Evolutionary conservation across 345 rosid species (phyloP), one percentile per base, ranked within the genome.

Genomic region (Trapa bicornis): DNA sequence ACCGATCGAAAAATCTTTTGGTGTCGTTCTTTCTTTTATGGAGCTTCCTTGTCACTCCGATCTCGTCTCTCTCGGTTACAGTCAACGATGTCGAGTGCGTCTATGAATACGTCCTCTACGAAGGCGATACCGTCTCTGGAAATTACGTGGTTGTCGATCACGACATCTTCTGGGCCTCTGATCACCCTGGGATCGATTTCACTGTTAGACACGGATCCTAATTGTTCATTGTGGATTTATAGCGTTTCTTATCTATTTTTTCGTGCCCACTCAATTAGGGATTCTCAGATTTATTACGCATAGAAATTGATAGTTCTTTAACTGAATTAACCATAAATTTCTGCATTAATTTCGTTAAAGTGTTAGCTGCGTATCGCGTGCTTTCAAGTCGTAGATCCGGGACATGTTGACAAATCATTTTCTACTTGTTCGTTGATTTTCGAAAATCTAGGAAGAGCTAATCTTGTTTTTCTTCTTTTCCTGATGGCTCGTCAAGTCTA

Each of bases 141-240:
- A 91, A 89, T 82, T 94, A 87, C 85, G 99, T 94, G 10, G 99
- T 94, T 62, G 99, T 91, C 60, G 99, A 94, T 70, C 97, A 94
- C 73, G 99, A 91, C 71, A 91, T 94, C 78, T 94, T 91, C 89
- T 94, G 97, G 99, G 74, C 84, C 75, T 82, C 96, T n/a, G 99
- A 94, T 82, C 99, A 94, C 76, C 96, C 96, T 50, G 99, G 97
- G 71, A 85, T 91, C 76, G 99, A 94, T 84, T 85, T 94, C 72
- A 82, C 73, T 32, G 99, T 94, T 50, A 81, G 80, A 2, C 38
- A 54, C 52, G 7, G 37, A 32, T 13, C 36, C 37, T 47, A 2
- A 10, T 6, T 32, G 12, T 11, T 64, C 9, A 64, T 64, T 64
- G 33, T 29, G 22, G 56, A n/a, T 32, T 32, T 3, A 12, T 41